Evolutionary conservation across 2,329 filamentous ascomycete genomes (phyloP), one percentile per base, ranked within the genome.

Genomic region (Alternaria sp.): DNA sequence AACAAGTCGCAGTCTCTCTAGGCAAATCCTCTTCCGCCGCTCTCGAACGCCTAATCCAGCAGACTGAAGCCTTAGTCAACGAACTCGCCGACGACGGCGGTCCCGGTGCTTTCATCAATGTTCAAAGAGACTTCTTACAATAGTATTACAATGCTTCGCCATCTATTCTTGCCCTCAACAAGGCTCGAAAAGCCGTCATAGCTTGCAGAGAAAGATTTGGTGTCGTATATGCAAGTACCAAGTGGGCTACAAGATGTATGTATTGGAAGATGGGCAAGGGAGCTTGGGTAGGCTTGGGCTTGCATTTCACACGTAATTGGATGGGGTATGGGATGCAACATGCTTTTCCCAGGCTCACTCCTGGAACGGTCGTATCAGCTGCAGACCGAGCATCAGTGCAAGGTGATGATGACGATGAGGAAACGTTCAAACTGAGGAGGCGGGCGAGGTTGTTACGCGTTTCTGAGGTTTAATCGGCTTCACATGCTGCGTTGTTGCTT

Each of bases 21-120:
- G 95, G 95, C 51, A 96, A 97, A 80, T 94, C 93, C 0, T 93
- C 92, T 3, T 89, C 90, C 5, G 92, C 95, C 2, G 92, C 93
- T 1, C 80, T 99, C 30, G 94, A 98, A 78, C 90, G 89, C 62
- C 78, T 97, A 6, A 93, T 92, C 74, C 91, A 94, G 62, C 93
- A 97, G 80, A 96, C 93, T 1, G 91, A 89, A 65, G 92, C 92
- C 1, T 83, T 98, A 14, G 85, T 98, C n/a, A 90, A 93, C 60
- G 91, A 94, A 57, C 84, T 97, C 14, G 87, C 91, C 48, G 87
- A 91, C 71, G 90, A 92, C 41, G 93, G 94, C 59, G 91, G 93
- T 32, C 85, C 91, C 11, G 93, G 92, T 38, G 90, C 93, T 30
- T 94, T 98, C 77, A 86, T 97, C 69, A 94, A 91, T 78, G 85